These are phyloP conservation scores for Metschnikowia rubicola DNA, from an alignment of 805 yeast species.

Conservation along the genomic window DNA sequence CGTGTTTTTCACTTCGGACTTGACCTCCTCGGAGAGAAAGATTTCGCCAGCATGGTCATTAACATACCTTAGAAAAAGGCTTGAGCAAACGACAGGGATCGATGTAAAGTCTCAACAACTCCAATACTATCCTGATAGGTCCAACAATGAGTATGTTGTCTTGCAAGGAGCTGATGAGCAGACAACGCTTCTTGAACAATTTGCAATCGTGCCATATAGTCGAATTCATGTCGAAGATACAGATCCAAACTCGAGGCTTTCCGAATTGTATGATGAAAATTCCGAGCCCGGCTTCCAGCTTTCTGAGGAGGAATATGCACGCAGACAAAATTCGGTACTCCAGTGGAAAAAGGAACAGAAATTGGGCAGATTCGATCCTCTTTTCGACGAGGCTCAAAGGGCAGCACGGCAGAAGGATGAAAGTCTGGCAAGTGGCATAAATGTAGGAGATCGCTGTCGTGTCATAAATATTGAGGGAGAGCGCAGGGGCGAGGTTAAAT, in stretches of 20 bases:
- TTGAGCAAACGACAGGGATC: slow-evolving; percentile 75
- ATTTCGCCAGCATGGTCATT: slow-evolving; percentile 62
- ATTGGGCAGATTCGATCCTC: slow-evolving; percentile 72
- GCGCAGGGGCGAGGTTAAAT: slow-evolving; percentile 69
- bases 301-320: slow-evolving; percentile 59
- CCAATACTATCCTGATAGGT: slow-evolving; percentile 40
- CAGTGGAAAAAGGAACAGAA: slow-evolving; percentile 71
- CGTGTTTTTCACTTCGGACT: slow-evolving; percentile 57
- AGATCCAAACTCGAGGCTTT: slow-evolving; percentile 50
- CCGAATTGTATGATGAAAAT: slow-evolving; percentile 31
- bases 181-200: slow-evolving; percentile 20
- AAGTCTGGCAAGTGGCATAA: slow-evolving; percentile 24
- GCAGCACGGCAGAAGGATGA: slow-evolving; percentile 17
- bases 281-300: slow-evolving; percentile 39
- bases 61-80: slow-evolving; percentile 45
- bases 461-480: slow-evolving; percentile 43
- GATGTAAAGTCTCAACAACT: slow-evolving; percentile 54
- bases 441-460: slow-evolving; percentile 54
- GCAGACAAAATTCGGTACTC: slow-evolving; percentile 58
- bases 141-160: slow-evolving; percentile 34
- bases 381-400: slow-evolving; percentile 32
- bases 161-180: slow-evolving; percentile 21
- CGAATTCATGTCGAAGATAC: slow-evolving; percentile 58
- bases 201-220: slow-evolving; percentile 36
- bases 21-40: slow-evolving; percentile 68